Percentiles rank a stretch among this genome's conserved stretches.
Conservation (phyloP, 345 rosid species). For the Rhodamnia rubescens region DNA sequence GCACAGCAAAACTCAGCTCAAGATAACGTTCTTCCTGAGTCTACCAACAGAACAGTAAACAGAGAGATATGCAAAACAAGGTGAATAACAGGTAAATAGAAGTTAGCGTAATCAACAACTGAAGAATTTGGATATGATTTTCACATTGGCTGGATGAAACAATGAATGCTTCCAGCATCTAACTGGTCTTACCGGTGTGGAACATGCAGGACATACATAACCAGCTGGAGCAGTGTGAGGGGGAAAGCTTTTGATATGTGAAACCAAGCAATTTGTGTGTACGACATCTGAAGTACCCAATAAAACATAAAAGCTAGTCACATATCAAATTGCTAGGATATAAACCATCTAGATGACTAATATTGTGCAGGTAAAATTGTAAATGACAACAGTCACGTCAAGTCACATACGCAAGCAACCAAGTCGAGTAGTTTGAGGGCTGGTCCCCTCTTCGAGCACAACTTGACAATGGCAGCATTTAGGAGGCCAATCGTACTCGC, state of each 20-base stretch:
- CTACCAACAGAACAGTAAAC: not conserved
- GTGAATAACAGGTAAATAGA: not conserved
- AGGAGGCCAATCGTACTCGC: constrained; percentile 93
- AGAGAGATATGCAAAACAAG: not conserved
- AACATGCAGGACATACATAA: constrained; percentile 78
- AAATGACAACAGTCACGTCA: not conserved
- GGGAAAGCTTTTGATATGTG: constrained; percentile 81
- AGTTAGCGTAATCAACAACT: not conserved
- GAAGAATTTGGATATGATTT: not conserved
- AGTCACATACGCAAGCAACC: constrained; percentile 89
- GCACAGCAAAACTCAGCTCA: not conserved
- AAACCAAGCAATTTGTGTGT: constrained; percentile 83
- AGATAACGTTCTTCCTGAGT: not conserved
- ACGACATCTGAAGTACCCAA: constrained; percentile 49
- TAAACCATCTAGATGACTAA: not conserved
- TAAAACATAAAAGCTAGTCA: not conserved
- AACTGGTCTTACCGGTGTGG: constrained; percentile 52
- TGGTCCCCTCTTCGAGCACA: constrained; percentile 55
- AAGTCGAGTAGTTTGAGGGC: constrained; percentile 72
- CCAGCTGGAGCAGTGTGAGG: constrained; percentile 98
- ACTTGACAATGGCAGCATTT: constrained; percentile 82
- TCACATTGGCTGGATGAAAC: not conserved
- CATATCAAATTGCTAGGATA: not conserved
- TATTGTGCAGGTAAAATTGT: not conserved
- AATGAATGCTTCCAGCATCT: not conserved